Evolutionary conservation across 2,329 filamentous ascomycete genomes (phyloP), one percentile per base, ranked within the genome.

Genomic region (Cercospora berteroae): DNA sequence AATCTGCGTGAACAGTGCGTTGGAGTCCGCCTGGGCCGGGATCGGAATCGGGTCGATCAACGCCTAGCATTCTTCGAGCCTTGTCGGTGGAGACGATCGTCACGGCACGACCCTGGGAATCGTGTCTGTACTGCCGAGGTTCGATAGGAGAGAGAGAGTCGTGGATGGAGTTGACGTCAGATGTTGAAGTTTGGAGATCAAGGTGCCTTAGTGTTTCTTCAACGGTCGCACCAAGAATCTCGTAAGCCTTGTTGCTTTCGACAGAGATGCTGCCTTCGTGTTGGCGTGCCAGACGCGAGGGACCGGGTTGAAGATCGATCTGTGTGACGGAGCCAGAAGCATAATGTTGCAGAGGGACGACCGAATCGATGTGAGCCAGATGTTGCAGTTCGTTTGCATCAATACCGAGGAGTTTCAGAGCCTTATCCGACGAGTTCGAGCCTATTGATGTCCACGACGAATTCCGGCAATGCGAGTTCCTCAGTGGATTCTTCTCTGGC

Each of bases 291-390:
- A 33, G 1, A 3, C 50, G 50, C 13, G 61, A 56, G 4, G 61
- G 61, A 2, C 61, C 61, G 13, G 61, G 61, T 9, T 63, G 61
- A 12, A 63, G 31, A 20, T 63, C 61, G 9, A 63, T 52, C 1
- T 57, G 61, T 18, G 61, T 63, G 20, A 63, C 52, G 3, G 61
- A 56, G 0, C 61, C 61, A 48, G 61, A 63, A 44, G 61, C 12
- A 36, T 56, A 63, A 6, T 57, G 50, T 27, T 63, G 50, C 4
- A 63, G 31, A 31, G 61, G 61, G 18, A 63, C 42, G 13, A 63
- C 52, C 50, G 61, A 58, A n/a, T 63, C 61, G 33, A 63, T 63
- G 31, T 63, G 29, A 29, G 48, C 61, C 48, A 63, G 50, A 29
- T 63, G 61, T 31, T 55, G 48, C 20, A 63, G 25, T 57, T 63